Evolutionary conservation across 192 early-diverging fungal species (phyloP), one percentile per base, ranked within the genome.

Genomic region (Chytriomyces confervae): DNA sequence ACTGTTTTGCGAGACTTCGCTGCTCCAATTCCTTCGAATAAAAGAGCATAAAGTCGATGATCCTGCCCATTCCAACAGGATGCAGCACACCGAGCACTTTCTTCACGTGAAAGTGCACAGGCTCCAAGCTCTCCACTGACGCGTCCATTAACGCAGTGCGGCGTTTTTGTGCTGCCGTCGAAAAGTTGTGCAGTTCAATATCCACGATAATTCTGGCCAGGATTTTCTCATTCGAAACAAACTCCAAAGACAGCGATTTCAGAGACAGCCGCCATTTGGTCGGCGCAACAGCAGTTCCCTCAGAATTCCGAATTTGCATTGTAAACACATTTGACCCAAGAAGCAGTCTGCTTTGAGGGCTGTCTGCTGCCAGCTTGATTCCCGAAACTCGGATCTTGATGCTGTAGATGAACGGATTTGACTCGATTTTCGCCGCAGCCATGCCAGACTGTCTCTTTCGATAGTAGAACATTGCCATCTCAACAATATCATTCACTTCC

Each of bases 1-100:
- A 36, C 91, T 82, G 46, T 93, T 89, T 7, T 64, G 84, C 74
- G 46, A 83, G 77, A 50, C 86, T 91, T 16, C 88, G 79, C 50
- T 88, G 77, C 27, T 88, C 87, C 50, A 95, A 84, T 62, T 92
- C 91, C 6, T 86, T 84, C 7, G 84, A 85, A 74, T 92, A 94
- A 75, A 89, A 94, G 24, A 90, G 75, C 29, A 87, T 86, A 20
- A 91, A 76, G 49, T 93, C 93, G 7, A 88, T 81, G 9, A 93
- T 76, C 64, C 85, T 86, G 11, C 88, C 88, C 6, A 94, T 64
- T 0, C 92, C 90, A 66, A 83, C 88, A 3, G 93, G 92, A 50
- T 93, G 92, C 89, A 94, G 87, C 7, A 94, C 84, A 0, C 90
- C 91, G 69, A 91, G 89, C 23, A 92, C 79, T 70, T 91, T 92